Evolutionary conservation across 208 protist species (phyloP).

Genomic region (Wallacemonas sp.): DNA sequence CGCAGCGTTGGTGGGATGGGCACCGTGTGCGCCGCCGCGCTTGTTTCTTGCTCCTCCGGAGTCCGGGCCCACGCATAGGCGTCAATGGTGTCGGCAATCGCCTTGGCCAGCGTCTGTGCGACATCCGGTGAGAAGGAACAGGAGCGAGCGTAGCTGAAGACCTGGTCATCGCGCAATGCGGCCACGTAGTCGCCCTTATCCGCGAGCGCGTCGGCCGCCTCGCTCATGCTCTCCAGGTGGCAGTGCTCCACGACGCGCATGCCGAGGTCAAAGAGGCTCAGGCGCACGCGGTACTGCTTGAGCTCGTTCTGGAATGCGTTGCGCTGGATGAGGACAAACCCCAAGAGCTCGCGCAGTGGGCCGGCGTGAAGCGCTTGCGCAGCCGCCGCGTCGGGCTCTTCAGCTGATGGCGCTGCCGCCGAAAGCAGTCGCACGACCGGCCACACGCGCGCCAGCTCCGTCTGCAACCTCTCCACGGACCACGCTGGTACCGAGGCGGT

Average conservation of each 20-base stretch:
- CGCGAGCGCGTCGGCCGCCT: conserved; percentile 45
- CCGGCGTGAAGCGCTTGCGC: conserved; percentile 34
- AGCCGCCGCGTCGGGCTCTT: background rate
- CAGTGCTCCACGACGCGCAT: conserved; percentile 85
- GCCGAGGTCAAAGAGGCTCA: conserved; percentile 81
- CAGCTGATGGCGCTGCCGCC: background rate
- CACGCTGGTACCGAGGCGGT: background rate
- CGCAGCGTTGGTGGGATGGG: conserved; percentile 22
- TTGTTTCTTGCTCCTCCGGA: background rate
- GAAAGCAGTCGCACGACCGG: conserved; percentile 22
- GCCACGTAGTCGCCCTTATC: conserved; percentile 24
- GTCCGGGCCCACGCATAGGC: conserved; percentile 43
- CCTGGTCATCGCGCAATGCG: conserved; percentile 65
- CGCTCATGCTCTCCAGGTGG: conserved; percentile 80
- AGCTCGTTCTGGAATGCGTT: conserved; percentile 88
- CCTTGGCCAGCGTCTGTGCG: conserved; percentile 47
- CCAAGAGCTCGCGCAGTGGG: conserved; percentile 69
- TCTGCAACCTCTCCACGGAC: conserved; percentile 14
- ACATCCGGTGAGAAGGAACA: conserved; percentile 58
- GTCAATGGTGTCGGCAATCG: conserved; percentile 80
- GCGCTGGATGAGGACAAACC: conserved; percentile 76
- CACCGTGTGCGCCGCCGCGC: background rate
- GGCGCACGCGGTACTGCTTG: conserved; percentile 76
- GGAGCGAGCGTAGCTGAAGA: conserved; percentile 78
- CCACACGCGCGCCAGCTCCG: conserved; percentile 18